Conservation (phyloP, 352 stramenopile genomes). For the Phytophthora cactorum region DNA sequence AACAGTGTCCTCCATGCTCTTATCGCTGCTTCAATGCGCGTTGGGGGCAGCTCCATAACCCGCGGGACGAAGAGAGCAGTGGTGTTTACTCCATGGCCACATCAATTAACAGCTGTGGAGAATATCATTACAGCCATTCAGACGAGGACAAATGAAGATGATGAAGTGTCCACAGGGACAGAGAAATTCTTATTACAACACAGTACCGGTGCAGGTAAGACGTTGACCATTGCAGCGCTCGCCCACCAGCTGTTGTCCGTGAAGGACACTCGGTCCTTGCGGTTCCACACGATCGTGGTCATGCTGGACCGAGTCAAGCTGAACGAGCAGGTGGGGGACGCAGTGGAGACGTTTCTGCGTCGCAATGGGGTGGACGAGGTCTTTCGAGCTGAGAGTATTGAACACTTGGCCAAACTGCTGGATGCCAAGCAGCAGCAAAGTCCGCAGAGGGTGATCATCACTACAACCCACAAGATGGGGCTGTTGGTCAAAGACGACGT, state of each 20-base stretch:
- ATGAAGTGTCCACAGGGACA: slow-evolving; percentile 7
- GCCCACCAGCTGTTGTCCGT: slow-evolving; percentile 73
- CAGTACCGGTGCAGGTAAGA: slow-evolving; percentile 86
- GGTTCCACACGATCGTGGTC: slow-evolving; percentile 83
- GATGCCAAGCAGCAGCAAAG: slow-evolving; percentile 29
- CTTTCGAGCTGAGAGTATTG: slow-evolving; percentile 76
- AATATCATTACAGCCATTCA: slow-evolving; percentile 57
- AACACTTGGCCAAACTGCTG: slow-evolving; percentile 68
- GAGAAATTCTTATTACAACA: slow-evolving; percentile 78
- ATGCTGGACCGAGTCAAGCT: slow-evolving; percentile 86
- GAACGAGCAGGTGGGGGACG: slow-evolving; percentile 79
- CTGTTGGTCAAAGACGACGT: slow-evolving; percentile 75
- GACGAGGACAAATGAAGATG: slow-evolving; percentile 16
- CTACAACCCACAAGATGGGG: slow-evolving; percentile 83
- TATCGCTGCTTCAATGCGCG: slow-evolving; percentile 64
- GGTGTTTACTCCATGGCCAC: slow-evolving; percentile 64
- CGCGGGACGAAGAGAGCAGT: slow-evolving; percentile 31
- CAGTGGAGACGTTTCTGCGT: slow-evolving; percentile 70
- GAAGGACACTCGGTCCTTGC: slow-evolving; percentile 40
- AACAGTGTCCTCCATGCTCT: slow-evolving; percentile 27
- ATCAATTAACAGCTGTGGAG: slow-evolving; percentile 69
- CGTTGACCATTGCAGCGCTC: slow-evolving; percentile 75
- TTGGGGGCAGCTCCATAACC: slow-evolving; percentile 44
- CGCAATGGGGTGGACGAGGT: slow-evolving; percentile 78
- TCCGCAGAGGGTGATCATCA: slow-evolving; percentile 74